A percentile compares a stretch with the other conserved stretches of the same genome.
phyloP scores from a whole-genome alignment of 768 basidiomycete genomes.

The Steccherinum ochraceum region DNA sequence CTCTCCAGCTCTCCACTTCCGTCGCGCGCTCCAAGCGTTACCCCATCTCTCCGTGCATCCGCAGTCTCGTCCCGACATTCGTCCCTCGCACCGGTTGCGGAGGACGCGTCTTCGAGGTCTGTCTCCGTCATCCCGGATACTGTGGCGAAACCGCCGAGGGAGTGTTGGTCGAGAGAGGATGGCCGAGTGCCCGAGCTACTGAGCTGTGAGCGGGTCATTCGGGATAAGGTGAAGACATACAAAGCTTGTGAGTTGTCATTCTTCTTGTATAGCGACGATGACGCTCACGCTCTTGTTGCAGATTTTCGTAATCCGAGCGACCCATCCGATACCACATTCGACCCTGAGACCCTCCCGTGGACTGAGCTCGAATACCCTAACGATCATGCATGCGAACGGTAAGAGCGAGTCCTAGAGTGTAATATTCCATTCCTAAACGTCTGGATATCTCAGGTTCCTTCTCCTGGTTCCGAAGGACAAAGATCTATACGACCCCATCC shows the following conservation, averaged over 20 bases:
- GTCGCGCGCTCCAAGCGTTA: constrained; percentile 15
- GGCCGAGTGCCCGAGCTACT: constrained; percentile 49
- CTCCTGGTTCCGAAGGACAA: constrained; percentile 77
- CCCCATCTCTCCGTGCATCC: constrained; percentile 8
- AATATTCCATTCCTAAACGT: not conserved
- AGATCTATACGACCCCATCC: constrained; percentile 83
- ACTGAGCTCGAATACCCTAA: constrained; percentile 79
- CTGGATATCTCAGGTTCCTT: constrained; percentile 53
- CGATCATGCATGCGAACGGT: constrained; percentile 63
- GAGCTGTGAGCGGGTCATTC: constrained; percentile 63
- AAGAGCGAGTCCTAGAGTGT: constrained; percentile 12
- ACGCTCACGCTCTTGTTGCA: constrained; percentile 22
- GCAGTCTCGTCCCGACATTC: not conserved
- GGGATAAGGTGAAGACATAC: constrained; percentile 56
- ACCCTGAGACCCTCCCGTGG: constrained; percentile 55
- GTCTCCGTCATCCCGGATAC: constrained; percentile 42
- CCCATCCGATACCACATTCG: constrained; percentile 55
- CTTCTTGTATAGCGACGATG: not conserved
- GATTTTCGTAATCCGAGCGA: constrained; percentile 69
- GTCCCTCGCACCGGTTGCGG: constrained; percentile 28
- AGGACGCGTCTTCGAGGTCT: constrained; percentile 60
- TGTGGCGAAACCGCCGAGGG: constrained; percentile 31
- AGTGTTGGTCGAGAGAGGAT: constrained; percentile 48
- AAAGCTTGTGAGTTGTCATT: constrained; percentile 52
- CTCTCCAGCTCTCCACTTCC: constrained; percentile 16